Evolutionary conservation across 2,329 filamentous ascomycete species (phyloP), one percentile per base, ranked within the genome.

Genomic region (Proliferodiscus dingleyae): DNA sequence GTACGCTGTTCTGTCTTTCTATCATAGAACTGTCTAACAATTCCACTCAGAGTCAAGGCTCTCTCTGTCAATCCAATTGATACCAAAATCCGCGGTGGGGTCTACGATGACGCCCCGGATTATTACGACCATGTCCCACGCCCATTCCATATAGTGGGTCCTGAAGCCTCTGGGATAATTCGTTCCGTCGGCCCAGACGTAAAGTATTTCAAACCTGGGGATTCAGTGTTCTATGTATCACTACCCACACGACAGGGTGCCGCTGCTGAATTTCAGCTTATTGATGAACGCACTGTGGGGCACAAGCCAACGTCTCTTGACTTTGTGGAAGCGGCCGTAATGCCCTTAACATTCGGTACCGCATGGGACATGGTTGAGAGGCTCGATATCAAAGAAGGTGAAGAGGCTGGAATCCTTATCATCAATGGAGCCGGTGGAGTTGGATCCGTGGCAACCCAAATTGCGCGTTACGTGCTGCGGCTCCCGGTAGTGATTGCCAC

Each of bases 371-470:
- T 73, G 18, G 62, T 69, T 2, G 68, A 72, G 49, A 59, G 68
- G 16, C 56, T 71, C 43, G 66, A 74, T 37, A 51, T 52, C 21
- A 26, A 23, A 3, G 32, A 50, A 29, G 43, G 33, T 11, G 50
- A 52, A 28, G 10, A 65, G n/a, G 61, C 64, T 21, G 65, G 58
- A 15, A 57, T 71, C 10, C 47, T 74, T 18, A 72, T 73, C 47
- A 65, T 72, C 52, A 73, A 73, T 46, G 71, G 70, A 1, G 64
- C 65, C 2, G 71, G 71, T 23, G 71, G 67, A 30, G 67, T 73
- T 22, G 71, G 71, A 6, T 65, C 63, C 10, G 63, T 70, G 6
- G 69, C 69, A 2, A 67, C 62, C 5, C 71, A 73, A 54, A 67
- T 74, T 43, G 71, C 70, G 1, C 60, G 68, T 0, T 50, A 60